phyloP scores from a whole-genome alignment of 2,329 filamentous ascomycete species.

The Epichloe coenophiala region DNA sequence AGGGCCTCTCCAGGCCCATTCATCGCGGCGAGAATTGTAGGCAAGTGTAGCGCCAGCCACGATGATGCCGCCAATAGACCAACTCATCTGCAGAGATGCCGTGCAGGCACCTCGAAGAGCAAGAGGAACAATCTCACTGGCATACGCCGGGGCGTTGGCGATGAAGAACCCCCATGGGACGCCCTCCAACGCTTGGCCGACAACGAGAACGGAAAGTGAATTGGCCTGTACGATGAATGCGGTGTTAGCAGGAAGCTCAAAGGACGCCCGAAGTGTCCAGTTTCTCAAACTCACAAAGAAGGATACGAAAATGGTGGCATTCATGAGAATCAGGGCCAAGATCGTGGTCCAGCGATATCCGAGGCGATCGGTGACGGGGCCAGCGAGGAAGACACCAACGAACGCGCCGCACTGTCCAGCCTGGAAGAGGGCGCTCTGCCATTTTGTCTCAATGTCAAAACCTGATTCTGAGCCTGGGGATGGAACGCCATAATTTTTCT shows the following conservation, averaged over 20 bases:
- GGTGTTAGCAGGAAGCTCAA: neutral
- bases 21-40: slow-evolving; percentile 27
- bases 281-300: slow-evolving; percentile 31
- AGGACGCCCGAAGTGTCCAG: too few species aligned
- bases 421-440: slow-evolving; percentile 25
- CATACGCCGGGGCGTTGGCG: slow-evolving; percentile 48
- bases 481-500: slow-evolving; percentile 22
- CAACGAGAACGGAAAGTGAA: slow-evolving; percentile 29
- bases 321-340: slow-evolving; percentile 22
- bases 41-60: slow-evolving; percentile 40
- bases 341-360: slow-evolving; percentile 26
- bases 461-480: neutral
- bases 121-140: slow-evolving; percentile 45
- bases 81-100: slow-evolving; percentile 50
- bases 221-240: slow-evolving; percentile 5
- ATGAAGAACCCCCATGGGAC: slow-evolving; percentile 51
- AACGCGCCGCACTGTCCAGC: slow-evolving; percentile 22
- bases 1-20: slow-evolving; percentile 25
- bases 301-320: slow-evolving; percentile 31
- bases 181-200: slow-evolving; percentile 43
- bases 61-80: slow-evolving; percentile 47
- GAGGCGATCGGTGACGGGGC: slow-evolving; percentile 22
- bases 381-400: slow-evolving; percentile 23
- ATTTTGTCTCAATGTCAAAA: slow-evolving; percentile 24
- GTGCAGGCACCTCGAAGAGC: slow-evolving; percentile 41